Base-by-base conservation (phyloP, 2,329 filamentous ascomycete genomes). In the Epichloe coenophiala region DNA sequence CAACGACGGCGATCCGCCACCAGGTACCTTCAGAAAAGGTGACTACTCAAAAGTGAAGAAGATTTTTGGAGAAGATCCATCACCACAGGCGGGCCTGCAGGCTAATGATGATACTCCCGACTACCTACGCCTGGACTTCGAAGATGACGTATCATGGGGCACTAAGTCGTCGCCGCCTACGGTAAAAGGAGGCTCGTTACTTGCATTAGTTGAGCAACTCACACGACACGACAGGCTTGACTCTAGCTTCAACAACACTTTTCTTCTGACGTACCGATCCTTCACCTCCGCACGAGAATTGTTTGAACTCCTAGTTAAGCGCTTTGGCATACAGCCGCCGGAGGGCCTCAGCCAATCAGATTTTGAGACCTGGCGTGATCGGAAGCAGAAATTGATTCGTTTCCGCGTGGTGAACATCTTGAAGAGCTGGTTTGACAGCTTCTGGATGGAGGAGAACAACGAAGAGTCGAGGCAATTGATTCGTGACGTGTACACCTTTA, bases 401-500 rank as follows among this genome's bases (percentile, higher is more conserved):
- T 95, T 98, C 71, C 83, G 93, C 41, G 90, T 98, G 2, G 89
- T 98, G 56, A 98, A 97, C 62, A 97, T 96, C 56, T 72, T 98
- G 45, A 97, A 97, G 75, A 94, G 82, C 68, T 98, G 93, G 93
- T 93, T 98, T 58, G 93, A 97, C 63, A 90, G 86, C 59, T 97
- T 93, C 66, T 98, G 93, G 93, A 96, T 97, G 89, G 93, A 98
- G 64, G 86, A 89, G 46, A 83, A 84, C 55, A 90, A 83, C 61
- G 86, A 91, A 48, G 83, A 87, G 45, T 94, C 84, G 44, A 88
- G 82, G 65, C 81, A 88, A 57, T 75, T 98, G 40, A 88, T 98
- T 56, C 83, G 88, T 53, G 83, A 90, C 57, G 88, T 97, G 9
- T 89, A 90, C 69, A 81, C 82, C 31, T 98, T 98, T 65, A 91